phyloP scores from a whole-genome alignment of 139 green algal genomes.

The Chlamydomonas eustigma region DNA sequence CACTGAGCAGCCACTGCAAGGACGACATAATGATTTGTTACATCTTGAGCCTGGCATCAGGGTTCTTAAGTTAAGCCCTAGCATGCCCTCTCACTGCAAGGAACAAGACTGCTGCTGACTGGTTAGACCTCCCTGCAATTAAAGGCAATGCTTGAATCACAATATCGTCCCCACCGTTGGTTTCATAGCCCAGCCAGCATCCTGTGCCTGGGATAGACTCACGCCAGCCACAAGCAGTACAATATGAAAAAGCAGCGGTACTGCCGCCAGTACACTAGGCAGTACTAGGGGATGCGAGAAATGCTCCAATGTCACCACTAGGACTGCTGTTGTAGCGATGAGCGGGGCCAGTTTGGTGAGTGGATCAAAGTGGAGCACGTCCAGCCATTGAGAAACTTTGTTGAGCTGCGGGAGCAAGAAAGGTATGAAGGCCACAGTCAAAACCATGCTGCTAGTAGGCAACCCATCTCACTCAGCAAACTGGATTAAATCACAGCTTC shows the following conservation, averaged over 20 bases:
- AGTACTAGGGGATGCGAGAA: conserved; percentile 52
- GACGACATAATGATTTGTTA: no score
- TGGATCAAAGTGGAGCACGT: conserved; percentile 32
- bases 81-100: no score
- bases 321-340: conserved; percentile 21
- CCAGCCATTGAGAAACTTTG: conserved; percentile 34
- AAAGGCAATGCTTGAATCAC: no score
- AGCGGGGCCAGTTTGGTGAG: conserved; percentile 56
- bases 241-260: conserved; percentile 52
- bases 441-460: no score
- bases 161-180: conserved; percentile 36
- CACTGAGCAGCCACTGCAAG: no score
- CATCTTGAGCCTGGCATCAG: no score
- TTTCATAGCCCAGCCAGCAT: conserved; percentile 59
- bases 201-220: conserved; percentile 44
- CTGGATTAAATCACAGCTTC: no score
- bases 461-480: no score
- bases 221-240: conserved; percentile 32
- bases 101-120: no score
- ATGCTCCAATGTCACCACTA: conserved; percentile 51
- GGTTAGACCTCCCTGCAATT: no score
- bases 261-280: conserved; percentile 45
- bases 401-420: conserved; percentile 19
- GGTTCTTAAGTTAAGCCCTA: no score
- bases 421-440: no score